Percentiles rank a stretch among this genome's conserved stretches.
phyloP scores from a whole-genome alignment of 768 basidiomycete genomes.

The Kwoniella europaea region DNA sequence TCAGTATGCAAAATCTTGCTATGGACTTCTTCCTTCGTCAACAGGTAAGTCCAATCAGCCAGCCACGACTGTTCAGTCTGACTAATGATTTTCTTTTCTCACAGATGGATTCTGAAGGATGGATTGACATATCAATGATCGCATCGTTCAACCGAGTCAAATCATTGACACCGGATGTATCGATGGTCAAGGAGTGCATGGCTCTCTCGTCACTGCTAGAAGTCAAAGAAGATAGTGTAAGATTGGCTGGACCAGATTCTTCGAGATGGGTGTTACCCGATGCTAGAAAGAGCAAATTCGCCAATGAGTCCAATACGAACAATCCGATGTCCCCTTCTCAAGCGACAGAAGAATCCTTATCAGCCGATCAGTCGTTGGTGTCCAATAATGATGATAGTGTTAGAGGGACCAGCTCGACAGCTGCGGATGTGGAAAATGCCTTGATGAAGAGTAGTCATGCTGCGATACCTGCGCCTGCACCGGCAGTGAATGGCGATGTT shows the following conservation, averaged over 20 bases:
- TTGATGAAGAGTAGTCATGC: slow-evolving; percentile 40
- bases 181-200: slow-evolving; percentile 74
- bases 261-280: slow-evolving; percentile 68
- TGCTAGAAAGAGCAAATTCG: slow-evolving; percentile 59
- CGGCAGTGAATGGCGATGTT: background rate
- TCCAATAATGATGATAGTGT: background rate
- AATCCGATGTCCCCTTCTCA: slow-evolving; percentile 10
- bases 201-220: slow-evolving; percentile 71
- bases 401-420: slow-evolving; percentile 10
- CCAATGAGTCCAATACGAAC: background rate
- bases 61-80: background rate
- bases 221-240: slow-evolving; percentile 68
- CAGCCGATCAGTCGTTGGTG: slow-evolving; percentile 1
- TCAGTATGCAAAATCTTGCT: slow-evolving; percentile 87
- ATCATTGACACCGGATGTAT: slow-evolving; percentile 65
- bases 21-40: slow-evolving; percentile 81
- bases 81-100: background rate
- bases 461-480: slow-evolving; percentile 7
- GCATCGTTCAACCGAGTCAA: slow-evolving; percentile 86
- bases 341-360: slow-evolving; percentile 17
- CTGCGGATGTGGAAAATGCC: slow-evolving; percentile 40
- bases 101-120: slow-evolving; percentile 88
- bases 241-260: slow-evolving; percentile 70
- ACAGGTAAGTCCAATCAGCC: slow-evolving; percentile 64
- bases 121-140: slow-evolving; percentile 79